Conservation (phyloP, 306 rosid species). For the Fragaria vesca region DNA sequence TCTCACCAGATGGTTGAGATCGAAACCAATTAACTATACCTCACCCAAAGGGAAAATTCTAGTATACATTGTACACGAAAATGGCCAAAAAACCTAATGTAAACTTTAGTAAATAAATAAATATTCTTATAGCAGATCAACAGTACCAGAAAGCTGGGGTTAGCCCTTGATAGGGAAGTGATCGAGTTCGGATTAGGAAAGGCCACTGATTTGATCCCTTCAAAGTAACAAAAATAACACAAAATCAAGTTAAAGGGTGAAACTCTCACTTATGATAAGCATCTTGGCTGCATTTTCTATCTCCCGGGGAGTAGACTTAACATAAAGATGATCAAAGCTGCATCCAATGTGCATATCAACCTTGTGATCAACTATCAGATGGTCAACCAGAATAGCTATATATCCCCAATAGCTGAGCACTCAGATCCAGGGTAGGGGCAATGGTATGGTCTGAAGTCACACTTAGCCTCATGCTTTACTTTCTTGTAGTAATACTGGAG, state of each 20-base stretch:
- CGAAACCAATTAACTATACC: too few relatives aligned
- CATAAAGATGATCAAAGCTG: slow-evolving; percentile 32
- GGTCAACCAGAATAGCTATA: slow-evolving; percentile 22
- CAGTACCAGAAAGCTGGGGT: background rate
- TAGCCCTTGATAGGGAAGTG: background rate
- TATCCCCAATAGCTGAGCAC: slow-evolving; percentile 20
- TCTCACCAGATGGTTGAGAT: too few relatives aligned
- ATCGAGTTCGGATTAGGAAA: background rate
- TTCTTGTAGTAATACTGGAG: slow-evolving; percentile 17
- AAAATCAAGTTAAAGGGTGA: background rate
- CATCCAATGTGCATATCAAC: slow-evolving; percentile 25
- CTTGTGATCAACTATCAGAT: slow-evolving; percentile 29
- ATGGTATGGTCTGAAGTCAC: slow-evolving; percentile 27
- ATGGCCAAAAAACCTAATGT: background rate
- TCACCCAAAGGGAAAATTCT: too few relatives aligned
- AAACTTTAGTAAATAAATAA: background rate
- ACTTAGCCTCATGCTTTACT: slow-evolving; percentile 23
- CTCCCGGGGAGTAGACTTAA: slow-evolving; percentile 17
- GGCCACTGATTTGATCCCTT: background rate
- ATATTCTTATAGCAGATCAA: background rate
- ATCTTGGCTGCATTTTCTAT: slow-evolving; percentile 24
- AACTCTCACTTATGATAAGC: slow-evolving; percentile 23
- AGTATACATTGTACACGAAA: background rate
- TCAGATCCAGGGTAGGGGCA: slow-evolving; percentile 26
- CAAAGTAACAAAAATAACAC: background rate